Percentiles rank a stretch among this genome's conserved stretches.
Conservation (phyloP, 2,329 filamentous ascomycete genomes). For the Stagonosporopsis tanaceti region DNA sequence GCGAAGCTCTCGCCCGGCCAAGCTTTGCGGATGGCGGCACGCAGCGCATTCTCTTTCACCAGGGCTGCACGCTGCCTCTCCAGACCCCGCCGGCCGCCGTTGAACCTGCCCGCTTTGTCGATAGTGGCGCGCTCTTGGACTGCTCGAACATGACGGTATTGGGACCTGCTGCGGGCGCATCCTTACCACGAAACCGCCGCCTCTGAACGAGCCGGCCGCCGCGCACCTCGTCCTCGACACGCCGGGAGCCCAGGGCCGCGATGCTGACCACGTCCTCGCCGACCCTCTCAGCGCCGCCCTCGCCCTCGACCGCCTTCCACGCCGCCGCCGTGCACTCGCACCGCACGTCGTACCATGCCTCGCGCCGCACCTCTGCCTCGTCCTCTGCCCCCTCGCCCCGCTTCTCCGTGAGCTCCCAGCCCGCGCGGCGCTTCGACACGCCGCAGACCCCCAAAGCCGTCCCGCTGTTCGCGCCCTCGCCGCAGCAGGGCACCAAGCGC, state of each 20-base stretch:
- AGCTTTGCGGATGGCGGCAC: conserved; percentile 13
- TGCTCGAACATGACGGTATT: conserved; percentile 27
- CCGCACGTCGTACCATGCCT: conserved; percentile 17
- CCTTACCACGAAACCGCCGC: conserved; percentile 14
- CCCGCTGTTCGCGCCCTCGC: conserved; percentile 40
- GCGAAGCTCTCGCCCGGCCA: conserved; percentile 11
- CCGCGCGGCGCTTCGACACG: conserved; percentile 40
- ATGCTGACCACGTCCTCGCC: conserved; percentile 50
- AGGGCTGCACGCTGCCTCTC: conserved; percentile 11
- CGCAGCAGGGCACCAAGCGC: conserved; percentile 40
- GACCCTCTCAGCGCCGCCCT: conserved; percentile 48
- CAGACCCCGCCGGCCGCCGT: conserved; percentile 9
- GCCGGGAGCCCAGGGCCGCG: not conserved
- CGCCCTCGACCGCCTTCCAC: conserved; percentile 48
- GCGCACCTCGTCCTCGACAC: not conserved
- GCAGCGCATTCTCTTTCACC: conserved; percentile 16
- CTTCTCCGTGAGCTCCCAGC: conserved; percentile 41
- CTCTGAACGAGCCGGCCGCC: not conserved
- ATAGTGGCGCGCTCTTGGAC: conserved; percentile 10
- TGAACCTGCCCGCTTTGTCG: conserved; percentile 20
- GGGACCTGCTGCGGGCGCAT: conserved; percentile 22
- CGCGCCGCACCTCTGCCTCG: conserved; percentile 41
- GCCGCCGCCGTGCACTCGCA: conserved; percentile 24
- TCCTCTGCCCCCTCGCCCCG: conserved; percentile 44
- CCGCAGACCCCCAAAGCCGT: conserved; percentile 33